phyloP scores from a whole-genome alignment of 179 eudicot genomes.

The Patellifolia procumbens region DNA sequence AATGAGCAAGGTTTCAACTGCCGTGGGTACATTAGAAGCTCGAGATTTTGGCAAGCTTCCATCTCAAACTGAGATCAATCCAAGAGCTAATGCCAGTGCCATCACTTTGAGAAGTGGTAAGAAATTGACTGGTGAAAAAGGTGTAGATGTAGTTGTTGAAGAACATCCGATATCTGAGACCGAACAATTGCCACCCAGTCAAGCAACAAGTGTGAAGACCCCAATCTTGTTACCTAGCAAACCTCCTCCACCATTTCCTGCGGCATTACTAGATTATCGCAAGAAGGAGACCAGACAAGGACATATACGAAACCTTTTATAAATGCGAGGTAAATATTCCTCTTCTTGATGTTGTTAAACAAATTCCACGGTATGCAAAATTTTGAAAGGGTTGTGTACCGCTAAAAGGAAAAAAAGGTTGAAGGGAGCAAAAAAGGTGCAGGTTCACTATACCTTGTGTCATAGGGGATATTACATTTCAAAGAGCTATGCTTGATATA shows the following conservation, averaged over 20 bases:
- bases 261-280: neutral
- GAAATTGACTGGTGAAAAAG: no score
- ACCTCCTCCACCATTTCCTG: neutral
- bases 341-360: no score
- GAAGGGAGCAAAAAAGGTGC: neutral
- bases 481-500: neutral
- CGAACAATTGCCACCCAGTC: no score
- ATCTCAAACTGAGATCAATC: no score
- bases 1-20: no score
- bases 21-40: no score
- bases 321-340: neutral
- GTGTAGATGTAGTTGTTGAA: no score
- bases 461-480: neutral
- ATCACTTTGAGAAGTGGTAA: no score
- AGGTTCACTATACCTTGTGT: neutral
- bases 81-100: no score
- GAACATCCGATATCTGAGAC: no score
- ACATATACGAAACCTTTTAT: neutral
- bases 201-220: no score
- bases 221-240: neutral
- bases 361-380: neutral
- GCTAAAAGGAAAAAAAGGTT: neutral
- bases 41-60: no score
- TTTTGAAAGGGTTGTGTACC: neutral
- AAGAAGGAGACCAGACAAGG: neutral